Evolutionary conservation across 352 stramenopile species (phyloP).

Genomic region (Globisporangium irregulare): DNA sequence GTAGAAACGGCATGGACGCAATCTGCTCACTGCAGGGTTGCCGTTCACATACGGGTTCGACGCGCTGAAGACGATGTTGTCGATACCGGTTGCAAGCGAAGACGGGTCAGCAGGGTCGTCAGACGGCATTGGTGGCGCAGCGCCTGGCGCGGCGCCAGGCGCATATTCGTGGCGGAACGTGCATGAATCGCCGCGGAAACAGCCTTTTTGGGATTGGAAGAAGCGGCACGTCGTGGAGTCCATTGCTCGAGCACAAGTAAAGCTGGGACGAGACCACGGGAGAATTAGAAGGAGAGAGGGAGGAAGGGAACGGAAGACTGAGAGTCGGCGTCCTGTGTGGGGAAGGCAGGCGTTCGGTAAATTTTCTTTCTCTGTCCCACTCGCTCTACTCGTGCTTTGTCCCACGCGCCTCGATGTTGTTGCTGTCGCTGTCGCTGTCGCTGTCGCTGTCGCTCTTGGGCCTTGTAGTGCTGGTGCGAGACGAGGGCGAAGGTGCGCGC

Average conservation of each 20-base stretch:
- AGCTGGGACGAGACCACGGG: background rate
- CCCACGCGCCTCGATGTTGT: background rate
- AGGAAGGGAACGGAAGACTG: background rate
- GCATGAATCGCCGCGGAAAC: slow-evolving; percentile 63
- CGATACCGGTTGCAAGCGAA: background rate
- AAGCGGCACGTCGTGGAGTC: slow-evolving; percentile 48
- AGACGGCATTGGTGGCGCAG: background rate
- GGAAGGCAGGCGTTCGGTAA: background rate
- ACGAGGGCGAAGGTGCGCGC: background rate
- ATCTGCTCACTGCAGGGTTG: slow-evolving; percentile 6
- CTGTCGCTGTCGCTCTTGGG: background rate
- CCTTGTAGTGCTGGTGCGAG: background rate
- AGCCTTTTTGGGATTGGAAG: slow-evolving; percentile 69
- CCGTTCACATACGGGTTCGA: slow-evolving; percentile 40
- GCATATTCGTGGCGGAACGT: slow-evolving; percentile 52
- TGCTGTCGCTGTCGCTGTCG: too few relatives aligned
- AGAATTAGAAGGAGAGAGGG: background rate
- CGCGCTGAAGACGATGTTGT: slow-evolving; percentile 21
- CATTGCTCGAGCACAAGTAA: slow-evolving; percentile 1
- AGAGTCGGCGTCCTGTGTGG: background rate
- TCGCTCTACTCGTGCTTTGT: background rate
- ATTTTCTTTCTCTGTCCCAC: background rate
- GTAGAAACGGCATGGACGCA: slow-evolving; percentile 60
- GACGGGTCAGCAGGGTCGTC: background rate
- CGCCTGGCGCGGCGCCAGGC: background rate